A percentile compares a stretch with the other conserved stretches of the same genome.
Conservation (phyloP, 306 rosid species). For the Rosa rugosa region DNA sequence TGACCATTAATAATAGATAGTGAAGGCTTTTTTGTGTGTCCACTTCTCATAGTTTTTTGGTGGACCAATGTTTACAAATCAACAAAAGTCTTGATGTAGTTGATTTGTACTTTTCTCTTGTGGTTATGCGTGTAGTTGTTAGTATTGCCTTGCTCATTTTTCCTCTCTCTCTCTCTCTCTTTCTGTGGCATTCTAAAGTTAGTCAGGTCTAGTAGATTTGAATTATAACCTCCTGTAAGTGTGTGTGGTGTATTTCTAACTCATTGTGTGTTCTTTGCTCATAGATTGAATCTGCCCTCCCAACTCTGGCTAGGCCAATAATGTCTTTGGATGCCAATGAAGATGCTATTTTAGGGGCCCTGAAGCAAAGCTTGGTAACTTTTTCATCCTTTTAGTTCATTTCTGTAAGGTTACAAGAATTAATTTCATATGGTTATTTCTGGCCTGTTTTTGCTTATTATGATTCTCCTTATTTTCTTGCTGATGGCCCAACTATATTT, state of each 20-base stretch:
- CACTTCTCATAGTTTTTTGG: not conserved
- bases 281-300: constrained; percentile 98
- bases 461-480: not conserved
- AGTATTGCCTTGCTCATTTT: too few relatives aligned
- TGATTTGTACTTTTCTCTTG: not conserved
- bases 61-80: too few relatives aligned
- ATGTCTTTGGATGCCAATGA: constrained; percentile 99
- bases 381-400: constrained; percentile 15
- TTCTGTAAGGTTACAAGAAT: not conserved
- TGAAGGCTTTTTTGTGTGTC: not conserved
- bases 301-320: constrained; percentile 90
- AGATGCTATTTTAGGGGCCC: constrained; percentile 89
- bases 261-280: constrained; percentile 24
- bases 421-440: not conserved
- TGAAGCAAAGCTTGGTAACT: constrained; percentile 94
- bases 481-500: not conserved
- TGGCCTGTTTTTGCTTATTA: not conserved
- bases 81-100: not conserved
- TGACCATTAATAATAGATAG: too few relatives aligned
- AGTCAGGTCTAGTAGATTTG: not conserved
- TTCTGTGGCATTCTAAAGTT: not conserved
- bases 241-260: constrained; percentile 13
- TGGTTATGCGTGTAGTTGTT: too few relatives aligned
- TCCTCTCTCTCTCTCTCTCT: not conserved
- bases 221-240: constrained; percentile 19